Base-by-base conservation (phyloP, 139 green algal species). In the Dunaliella sp. region DNA sequence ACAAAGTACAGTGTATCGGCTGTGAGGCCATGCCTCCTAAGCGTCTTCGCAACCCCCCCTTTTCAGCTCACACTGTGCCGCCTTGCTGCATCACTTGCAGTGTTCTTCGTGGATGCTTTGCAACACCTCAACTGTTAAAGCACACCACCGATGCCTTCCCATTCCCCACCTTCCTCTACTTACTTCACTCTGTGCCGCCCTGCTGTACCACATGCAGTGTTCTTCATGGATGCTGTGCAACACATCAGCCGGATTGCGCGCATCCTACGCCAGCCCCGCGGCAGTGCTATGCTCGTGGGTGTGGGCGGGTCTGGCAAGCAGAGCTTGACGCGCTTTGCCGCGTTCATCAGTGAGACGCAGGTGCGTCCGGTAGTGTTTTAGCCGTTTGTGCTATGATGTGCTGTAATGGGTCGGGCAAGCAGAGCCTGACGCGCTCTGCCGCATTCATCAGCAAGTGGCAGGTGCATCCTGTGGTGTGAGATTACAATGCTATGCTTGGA, bases 51-150 rank as follows among this genome's bases (percentile, higher is more conserved):
- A n/a, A n/a, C n/a, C n/a, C n/a, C n/a, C n/a, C n/a, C n/a, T n/a
- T n/a, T n/a, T n/a, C n/a, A n/a, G n/a, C n/a, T n/a, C n/a, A n/a
- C n/a, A n/a, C n/a, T n/a, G n/a, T n/a, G n/a, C n/a, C n/a, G n/a
- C n/a, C n/a, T n/a, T n/a, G n/a, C 21, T n/a, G 31, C 22, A 25
- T 22, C 16, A 3, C 26, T 1, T 58, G 58, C 96, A 33, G 94
- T 97, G 36, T 95, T 98, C 85, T 98, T 98, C 91, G 73, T 87
- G 82, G 94, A 98, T 86, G 95, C 95, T 0, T 87, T 97, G 34
- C 74, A 95, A 86, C 95, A 98, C 85, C 90, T 96, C 73, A 87
- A 83, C 16, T 86, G 92, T n/a, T n/a, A n/a, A n/a, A n/a, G n/a
- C n/a, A n/a, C n/a, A n/a, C n/a, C n/a, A n/a, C n/a, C n/a, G n/a